Conservation (phyloP, 768 basidiomycete species). For the Calocera viscosa region DNA sequence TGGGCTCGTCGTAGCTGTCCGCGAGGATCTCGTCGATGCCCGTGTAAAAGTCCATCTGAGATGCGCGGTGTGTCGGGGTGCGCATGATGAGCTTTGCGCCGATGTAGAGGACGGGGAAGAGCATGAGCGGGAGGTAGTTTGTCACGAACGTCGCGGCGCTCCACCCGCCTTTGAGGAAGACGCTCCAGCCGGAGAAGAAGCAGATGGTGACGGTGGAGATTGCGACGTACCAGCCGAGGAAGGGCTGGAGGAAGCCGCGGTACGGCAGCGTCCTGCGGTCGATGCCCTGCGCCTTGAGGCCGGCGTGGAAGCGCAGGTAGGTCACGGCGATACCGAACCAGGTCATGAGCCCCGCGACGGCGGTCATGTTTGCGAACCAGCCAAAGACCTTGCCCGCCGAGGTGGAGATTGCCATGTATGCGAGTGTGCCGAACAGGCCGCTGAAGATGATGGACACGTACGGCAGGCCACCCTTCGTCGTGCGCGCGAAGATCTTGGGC, state of each 20-base stretch:
- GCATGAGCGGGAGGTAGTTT: constrained; percentile 54
- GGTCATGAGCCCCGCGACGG: constrained; percentile 50
- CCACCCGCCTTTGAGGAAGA: constrained; percentile 32
- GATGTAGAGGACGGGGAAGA: constrained; percentile 66
- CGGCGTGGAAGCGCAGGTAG: constrained; percentile 75
- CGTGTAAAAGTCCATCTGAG: constrained; percentile 76
- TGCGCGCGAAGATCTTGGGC: constrained; percentile 61
- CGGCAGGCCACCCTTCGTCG: constrained; percentile 63
- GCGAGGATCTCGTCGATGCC: constrained; percentile 60
- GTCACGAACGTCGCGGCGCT: constrained; percentile 59
- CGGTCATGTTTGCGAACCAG: constrained; percentile 58
- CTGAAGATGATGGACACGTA: constrained; percentile 57
- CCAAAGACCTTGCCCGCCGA: constrained; percentile 62
- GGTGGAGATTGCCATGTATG: constrained; percentile 62
- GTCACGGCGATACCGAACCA: constrained; percentile 71
- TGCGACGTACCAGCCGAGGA: constrained; percentile 28
- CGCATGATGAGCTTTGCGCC: constrained; percentile 45
- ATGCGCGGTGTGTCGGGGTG: constrained; percentile 34
- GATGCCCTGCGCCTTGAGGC: constrained; percentile 67
- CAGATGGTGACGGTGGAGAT: constrained; percentile 25
- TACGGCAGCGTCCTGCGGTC: constrained; percentile 62
- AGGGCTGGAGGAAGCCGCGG: constrained; percentile 42
- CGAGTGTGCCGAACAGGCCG: constrained; percentile 41
- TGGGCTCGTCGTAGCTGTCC: constrained; percentile 47
- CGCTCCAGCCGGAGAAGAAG: constrained; percentile 35